These are phyloP conservation scores for Cynara cardunculus DNA, from an alignment of 129 eudicot genomes.

Conservation along the genomic window DNA sequence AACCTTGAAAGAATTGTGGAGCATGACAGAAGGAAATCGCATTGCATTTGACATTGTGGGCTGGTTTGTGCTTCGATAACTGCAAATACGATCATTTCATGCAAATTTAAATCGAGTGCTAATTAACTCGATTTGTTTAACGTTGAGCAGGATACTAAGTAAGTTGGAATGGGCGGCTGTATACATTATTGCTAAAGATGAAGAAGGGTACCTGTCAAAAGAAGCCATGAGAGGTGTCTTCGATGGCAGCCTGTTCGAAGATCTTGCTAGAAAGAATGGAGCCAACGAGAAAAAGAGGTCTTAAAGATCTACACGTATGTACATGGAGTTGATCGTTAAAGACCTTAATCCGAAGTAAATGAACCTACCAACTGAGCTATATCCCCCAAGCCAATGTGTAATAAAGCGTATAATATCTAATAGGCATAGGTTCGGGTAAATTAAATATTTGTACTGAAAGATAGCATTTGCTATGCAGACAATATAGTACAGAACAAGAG, in stretches of 20 bases:
- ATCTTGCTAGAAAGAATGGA: conserved; percentile 16
- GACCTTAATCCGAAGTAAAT: too few relatives aligned
- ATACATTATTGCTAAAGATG: conserved; percentile 23
- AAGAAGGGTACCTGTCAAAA: conserved; percentile 22
- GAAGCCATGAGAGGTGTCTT: conserved; percentile 27
- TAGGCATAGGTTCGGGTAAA: too few relatives aligned
- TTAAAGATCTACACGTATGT: background rate
- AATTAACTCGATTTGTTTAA: background rate
- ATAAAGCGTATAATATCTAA: too few relatives aligned
- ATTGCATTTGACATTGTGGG: conserved; percentile 35
- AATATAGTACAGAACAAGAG: too few relatives aligned
- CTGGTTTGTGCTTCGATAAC: conserved; percentile 13
- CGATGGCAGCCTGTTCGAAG: conserved; percentile 33
- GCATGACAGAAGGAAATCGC: conserved; percentile 43
- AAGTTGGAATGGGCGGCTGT: conserved; percentile 28
- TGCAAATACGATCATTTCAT: background rate
- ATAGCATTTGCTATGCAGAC: too few relatives aligned
- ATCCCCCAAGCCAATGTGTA: too few relatives aligned
- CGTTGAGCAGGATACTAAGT: conserved; percentile 9
- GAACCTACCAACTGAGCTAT: too few relatives aligned
- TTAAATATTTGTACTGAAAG: too few relatives aligned
- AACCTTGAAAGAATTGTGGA: conserved; percentile 38
- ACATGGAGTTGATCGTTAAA: background rate
- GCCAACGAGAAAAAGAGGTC: background rate
- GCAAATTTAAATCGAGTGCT: background rate